Conservation (phyloP, 1,284 basidiomycete species). For the Irpex lacteus region DNA sequence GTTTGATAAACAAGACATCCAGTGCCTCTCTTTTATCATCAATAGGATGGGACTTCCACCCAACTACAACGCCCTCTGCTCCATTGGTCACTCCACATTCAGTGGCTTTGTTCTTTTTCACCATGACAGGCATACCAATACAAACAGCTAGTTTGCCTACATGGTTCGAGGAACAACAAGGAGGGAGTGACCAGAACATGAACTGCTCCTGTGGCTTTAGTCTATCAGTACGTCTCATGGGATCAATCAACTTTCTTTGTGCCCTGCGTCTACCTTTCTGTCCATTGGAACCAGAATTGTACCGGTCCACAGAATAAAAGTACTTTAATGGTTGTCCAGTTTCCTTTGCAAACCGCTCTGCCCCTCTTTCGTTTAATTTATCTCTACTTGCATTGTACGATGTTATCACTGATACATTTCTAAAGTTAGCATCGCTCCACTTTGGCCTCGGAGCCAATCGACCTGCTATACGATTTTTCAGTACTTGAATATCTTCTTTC, state of each 20-base stretch:
- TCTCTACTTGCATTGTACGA: constrained; percentile 30
- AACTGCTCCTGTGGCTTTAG: constrained; percentile 19
- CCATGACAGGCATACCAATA: constrained; percentile 38
- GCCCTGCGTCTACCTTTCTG: neutral
- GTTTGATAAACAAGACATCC: constrained; percentile 34
- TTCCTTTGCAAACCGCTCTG: constrained; percentile 27
- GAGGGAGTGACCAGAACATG: constrained; percentile 28
- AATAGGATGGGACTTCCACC: constrained; percentile 25
- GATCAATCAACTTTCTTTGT: neutral
- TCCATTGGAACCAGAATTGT: neutral
- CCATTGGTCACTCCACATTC: constrained; percentile 39
- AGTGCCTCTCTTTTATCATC: constrained; percentile 20
- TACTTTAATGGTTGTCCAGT: constrained; percentile 22
- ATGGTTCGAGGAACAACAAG: constrained; percentile 19
- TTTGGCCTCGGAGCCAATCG: neutral
- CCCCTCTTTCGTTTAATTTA: constrained; percentile 29
- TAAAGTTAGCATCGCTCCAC: constrained; percentile 20
- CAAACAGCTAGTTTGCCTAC: constrained; percentile 33
- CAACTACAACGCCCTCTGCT: constrained; percentile 33
- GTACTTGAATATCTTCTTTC: constrained; percentile 27
- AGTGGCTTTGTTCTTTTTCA: constrained; percentile 34
- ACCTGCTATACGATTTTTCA: constrained; percentile 21
- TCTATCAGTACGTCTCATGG: constrained; percentile 3
- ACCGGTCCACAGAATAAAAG: constrained; percentile 30
- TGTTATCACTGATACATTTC: constrained; percentile 32